Evolutionary conservation across 2,329 filamentous ascomycete genomes (phyloP), one percentile per base, ranked within the genome.

Genomic region (Ophiocordyceps camponoti-leonardi): DNA sequence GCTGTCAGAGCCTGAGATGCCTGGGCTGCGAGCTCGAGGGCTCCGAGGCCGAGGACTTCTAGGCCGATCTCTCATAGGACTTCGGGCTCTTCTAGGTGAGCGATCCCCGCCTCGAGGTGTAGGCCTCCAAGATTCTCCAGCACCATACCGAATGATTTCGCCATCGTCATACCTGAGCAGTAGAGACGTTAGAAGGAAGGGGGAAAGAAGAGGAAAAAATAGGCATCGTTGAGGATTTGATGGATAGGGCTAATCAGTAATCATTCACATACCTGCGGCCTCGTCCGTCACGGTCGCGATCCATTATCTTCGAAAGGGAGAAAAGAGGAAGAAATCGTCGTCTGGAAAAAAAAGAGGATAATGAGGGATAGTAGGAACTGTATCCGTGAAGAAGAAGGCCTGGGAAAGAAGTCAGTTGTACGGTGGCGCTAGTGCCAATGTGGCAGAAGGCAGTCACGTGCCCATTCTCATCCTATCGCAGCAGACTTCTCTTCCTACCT

Each of bases 71-170:
- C 59, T 52, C 22, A 53, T 39, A 8, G 58, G 57, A 45, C 58
- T 59, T 44, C 58, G 53, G 7, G 56, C 51, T 41, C 55, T 57
- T 40, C 66, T 63, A 10, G 69, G 68, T 26, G 69, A 72, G 46
- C 68, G 64, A 50, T 68, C 65, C 44, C 62, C 60, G 47, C 61
- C 63, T 45, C 68, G 60, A 44, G 74, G 75, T 48, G 72, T 77
- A 12, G 74, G 74, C 48, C 74, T 65, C 65, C 75, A 78, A 35
- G 73, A 77, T 59, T 78, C 74, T 48, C 74, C 74, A 13, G 75
- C 75, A 44, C 74, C 74, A 56, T 77, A 78, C 54, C 74, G 67
- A 50, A 75, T 71, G 45, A 78, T 75, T 60, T 78, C 74, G 41
- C 74, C 74, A 51, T 78, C 74, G 50, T 78, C 73, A 53, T 74